These are phyloP conservation scores for Metschnikowia dekortorum DNA, from an alignment of 805 yeast species.

Conservation along the genomic window DNA sequence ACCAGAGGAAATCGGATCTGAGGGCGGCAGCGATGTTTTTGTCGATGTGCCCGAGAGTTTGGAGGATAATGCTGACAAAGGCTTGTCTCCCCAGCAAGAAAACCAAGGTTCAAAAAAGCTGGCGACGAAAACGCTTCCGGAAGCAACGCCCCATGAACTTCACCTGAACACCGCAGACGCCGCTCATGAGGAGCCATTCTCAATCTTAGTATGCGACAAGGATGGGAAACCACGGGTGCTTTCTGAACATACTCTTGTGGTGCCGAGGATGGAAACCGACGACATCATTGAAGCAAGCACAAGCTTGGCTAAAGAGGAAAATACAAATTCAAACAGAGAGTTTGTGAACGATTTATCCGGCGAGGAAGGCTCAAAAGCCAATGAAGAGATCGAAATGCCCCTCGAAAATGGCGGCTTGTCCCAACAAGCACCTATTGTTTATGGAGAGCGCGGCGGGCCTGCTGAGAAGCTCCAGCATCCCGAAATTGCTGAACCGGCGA, in stretches of 20 bases:
- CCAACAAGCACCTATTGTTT: not conserved
- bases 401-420: not conserved
- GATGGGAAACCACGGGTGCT: not conserved
- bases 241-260: not conserved
- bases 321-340: not conserved
- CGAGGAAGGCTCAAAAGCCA: not conserved
- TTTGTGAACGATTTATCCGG: not conserved
- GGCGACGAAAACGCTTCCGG: not conserved
- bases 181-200: not conserved
- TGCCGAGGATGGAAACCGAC: not conserved
- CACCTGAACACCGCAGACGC: not conserved
- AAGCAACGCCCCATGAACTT: not conserved
- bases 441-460: not conserved
- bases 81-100: conserved; percentile 3
- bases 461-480: not conserved
- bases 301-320: not conserved
- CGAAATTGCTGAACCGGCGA: not conserved
- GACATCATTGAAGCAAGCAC: not conserved
- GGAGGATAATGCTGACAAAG: conserved; percentile 7
- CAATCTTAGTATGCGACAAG: not conserved
- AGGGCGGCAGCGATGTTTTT: conserved; percentile 7
- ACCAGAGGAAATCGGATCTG: not conserved
- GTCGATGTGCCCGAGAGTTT: conserved; percentile 15
- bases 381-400: not conserved
- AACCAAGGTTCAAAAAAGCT: not conserved